Base-by-base conservation (phyloP, 441 rosid species). In the Hura crepitans region DNA sequence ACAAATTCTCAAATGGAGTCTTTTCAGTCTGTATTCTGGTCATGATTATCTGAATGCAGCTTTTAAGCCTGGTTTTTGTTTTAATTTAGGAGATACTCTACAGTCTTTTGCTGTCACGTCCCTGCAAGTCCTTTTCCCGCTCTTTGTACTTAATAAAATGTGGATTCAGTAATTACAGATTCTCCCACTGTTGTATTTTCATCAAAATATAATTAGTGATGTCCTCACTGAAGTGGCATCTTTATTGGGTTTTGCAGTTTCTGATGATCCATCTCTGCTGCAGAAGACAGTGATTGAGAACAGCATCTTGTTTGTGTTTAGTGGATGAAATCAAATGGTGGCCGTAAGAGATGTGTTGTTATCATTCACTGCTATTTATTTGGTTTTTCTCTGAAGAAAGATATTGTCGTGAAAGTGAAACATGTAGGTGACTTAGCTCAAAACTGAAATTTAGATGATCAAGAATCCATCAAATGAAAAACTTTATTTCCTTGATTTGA, bases 201-300 rank as follows among this genome's bases (percentile, higher is more conserved):
- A n/a, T 25, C 25, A 8, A 11, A 13, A 17, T 60, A 43, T 20
- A 46, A 43, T 22, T 28, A 6, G 12, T 23, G 7, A 4, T 45
- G 11, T 11, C 12, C 39, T 62, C 22, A 42, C 12, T 49, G 43
- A 70, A 74, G 33, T 33, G 33, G 27, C 12, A 17, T n/a, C 50
- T 62, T 64, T 54, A 37, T 51, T 25, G 13, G 15, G 1, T 53
- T 63, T 50, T 57, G 78, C 79, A 80, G 84, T 75, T 81, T 70
- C 73, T 28, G 65, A 62, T 74, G 74, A 61, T 73, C 70, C 59
- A 56, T n/a, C 55, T 35, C 43, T 63, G 51, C 30, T 30, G 71
- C 18, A 17, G 67, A 71, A 20, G 74, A 70, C 57, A 54, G 62
- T 31, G 72, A 49, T 73, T 28, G 54, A 70, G 53, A 7, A 61